Evolutionary conservation across 1,284 basidiomycete genomes (phyloP).

Genomic region (Ustilago xerochloae): DNA sequence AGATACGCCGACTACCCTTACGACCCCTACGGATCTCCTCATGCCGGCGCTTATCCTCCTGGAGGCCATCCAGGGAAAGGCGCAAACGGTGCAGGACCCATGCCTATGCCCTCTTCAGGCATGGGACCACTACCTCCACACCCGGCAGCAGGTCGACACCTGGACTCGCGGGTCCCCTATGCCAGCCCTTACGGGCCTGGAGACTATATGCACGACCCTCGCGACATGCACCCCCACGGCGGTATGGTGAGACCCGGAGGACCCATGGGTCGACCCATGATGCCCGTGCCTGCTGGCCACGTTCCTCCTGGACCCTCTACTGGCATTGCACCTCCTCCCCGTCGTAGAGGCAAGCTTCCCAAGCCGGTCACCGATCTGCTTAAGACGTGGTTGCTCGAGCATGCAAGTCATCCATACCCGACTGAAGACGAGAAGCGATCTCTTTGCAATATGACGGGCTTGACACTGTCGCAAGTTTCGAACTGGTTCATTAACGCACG

Average conservation of each 20-base stretch:
- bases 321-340: constrained; percentile 45
- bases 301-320: constrained; percentile 47
- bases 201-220: constrained; percentile 34
- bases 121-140: constrained; percentile 18
- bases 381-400: constrained; percentile 88
- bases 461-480: constrained; percentile 83
- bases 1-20: constrained; percentile 33
- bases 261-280: constrained; percentile 25
- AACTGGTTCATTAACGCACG: constrained; percentile 67
- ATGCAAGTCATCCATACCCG: constrained; percentile 88
- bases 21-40: constrained; percentile 38
- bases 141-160: constrained; percentile 10
- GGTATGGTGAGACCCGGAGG: constrained; percentile 16
- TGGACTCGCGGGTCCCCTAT: constrained; percentile 19
- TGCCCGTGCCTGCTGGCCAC: constrained; percentile 24
- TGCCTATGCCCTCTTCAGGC: constrained; percentile 17
- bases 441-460: constrained; percentile 82
- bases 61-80: constrained; percentile 18
- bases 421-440: constrained; percentile 90
- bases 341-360: constrained; percentile 82
- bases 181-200: constrained; percentile 21
- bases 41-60: constrained; percentile 25
- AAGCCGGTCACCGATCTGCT: constrained; percentile 89
- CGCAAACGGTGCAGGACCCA: constrained; percentile 12
- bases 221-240: constrained; percentile 31